These are phyloP conservation scores for Diaporthe citriasiana DNA, from an alignment of 2,329 filamentous ascomycete genomes.

Conservation along the genomic window DNA sequence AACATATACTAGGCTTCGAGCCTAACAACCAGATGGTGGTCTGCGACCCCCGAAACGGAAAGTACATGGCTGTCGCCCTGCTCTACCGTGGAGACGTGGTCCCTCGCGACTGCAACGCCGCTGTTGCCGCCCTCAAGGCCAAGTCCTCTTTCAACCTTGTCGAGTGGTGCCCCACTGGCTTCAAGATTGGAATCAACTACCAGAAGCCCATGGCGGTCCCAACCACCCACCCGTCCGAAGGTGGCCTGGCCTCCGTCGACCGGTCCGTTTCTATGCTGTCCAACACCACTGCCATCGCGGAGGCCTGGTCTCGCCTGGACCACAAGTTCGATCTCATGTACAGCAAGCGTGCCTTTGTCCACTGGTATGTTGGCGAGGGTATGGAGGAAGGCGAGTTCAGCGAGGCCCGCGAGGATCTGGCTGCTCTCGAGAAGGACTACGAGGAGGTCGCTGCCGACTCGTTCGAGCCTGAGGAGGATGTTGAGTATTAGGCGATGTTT, in stretches of 20 bases:
- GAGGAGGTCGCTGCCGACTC: slow-evolving; percentile 87
- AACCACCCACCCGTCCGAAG: slow-evolving; percentile 63
- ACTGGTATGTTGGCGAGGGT: slow-evolving; percentile 89
- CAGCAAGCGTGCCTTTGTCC: slow-evolving; percentile 82
- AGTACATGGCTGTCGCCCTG: slow-evolving; percentile 82
- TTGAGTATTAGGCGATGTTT: slow-evolving; percentile 78
- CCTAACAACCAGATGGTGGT: slow-evolving; percentile 86
- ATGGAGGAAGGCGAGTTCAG: slow-evolving; percentile 95
- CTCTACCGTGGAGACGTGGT: slow-evolving; percentile 81
- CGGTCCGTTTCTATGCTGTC: slow-evolving; percentile 79
- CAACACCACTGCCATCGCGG: slow-evolving; percentile 81
- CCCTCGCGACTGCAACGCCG: slow-evolving; percentile 77
- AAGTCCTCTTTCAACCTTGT: slow-evolving; percentile 81
- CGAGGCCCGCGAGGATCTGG: slow-evolving; percentile 88
- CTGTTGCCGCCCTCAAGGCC: slow-evolving; percentile 77
- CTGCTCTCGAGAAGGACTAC: slow-evolving; percentile 88
- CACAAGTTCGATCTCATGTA: slow-evolving; percentile 86
- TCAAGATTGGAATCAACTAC: slow-evolving; percentile 84
- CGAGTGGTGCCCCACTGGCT: slow-evolving; percentile 82
- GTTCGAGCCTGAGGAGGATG: slow-evolving; percentile 72
- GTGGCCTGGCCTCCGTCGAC: slow-evolving; percentile 73
- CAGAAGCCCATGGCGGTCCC: slow-evolving; percentile 75
- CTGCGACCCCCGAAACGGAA: slow-evolving; percentile 80
- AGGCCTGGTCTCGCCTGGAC: slow-evolving; percentile 80
- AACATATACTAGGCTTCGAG: slow-evolving; percentile 73